phyloP scores from a whole-genome alignment of 768 basidiomycete genomes.

The Leccinum boreale region DNA sequence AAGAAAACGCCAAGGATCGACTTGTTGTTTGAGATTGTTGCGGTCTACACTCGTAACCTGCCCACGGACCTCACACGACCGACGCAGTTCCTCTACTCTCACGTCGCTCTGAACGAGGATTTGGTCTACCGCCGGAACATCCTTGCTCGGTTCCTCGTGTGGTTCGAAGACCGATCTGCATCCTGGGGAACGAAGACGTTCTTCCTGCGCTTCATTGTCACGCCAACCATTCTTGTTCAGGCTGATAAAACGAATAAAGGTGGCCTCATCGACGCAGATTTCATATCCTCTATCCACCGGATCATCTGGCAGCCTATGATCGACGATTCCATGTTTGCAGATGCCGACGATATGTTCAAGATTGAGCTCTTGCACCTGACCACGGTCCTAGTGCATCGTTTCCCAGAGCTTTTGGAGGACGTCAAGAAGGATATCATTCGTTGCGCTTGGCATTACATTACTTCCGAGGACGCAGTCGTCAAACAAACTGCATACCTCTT shows the following conservation, averaged over 20 bases:
- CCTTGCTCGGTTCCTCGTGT: constrained; percentile 77
- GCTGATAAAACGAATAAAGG: constrained; percentile 55
- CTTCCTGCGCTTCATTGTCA: constrained; percentile 80
- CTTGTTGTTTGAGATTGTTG: constrained; percentile 83
- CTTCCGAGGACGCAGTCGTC: constrained; percentile 82
- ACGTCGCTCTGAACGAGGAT: constrained; percentile 74
- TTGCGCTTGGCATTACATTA: constrained; percentile 87
- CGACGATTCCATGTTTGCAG: constrained; percentile 47
- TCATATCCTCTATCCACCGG: constrained; percentile 65
- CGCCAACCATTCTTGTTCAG: constrained; percentile 80
- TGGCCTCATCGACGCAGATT: constrained; percentile 67
- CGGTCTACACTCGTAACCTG: constrained; percentile 73
- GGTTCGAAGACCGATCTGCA: constrained; percentile 67
- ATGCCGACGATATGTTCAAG: constrained; percentile 79
- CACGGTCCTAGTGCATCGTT: constrained; percentile 82
- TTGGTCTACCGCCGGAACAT: constrained; percentile 75
- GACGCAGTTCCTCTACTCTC: constrained; percentile 81
- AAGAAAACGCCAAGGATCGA: constrained; percentile 76
- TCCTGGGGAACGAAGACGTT: constrained; percentile 76
- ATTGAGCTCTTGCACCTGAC: constrained; percentile 91
- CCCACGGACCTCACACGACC: constrained; percentile 78
- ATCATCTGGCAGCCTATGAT: constrained; percentile 82
- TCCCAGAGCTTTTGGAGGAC: constrained; percentile 74
- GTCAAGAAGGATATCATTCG: constrained; percentile 91
- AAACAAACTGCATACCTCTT: constrained; percentile 91